These are phyloP conservation scores for Furcasterigmium sp. DNA, from an alignment of 2,329 filamentous ascomycete species.

Conservation along the genomic window DNA sequence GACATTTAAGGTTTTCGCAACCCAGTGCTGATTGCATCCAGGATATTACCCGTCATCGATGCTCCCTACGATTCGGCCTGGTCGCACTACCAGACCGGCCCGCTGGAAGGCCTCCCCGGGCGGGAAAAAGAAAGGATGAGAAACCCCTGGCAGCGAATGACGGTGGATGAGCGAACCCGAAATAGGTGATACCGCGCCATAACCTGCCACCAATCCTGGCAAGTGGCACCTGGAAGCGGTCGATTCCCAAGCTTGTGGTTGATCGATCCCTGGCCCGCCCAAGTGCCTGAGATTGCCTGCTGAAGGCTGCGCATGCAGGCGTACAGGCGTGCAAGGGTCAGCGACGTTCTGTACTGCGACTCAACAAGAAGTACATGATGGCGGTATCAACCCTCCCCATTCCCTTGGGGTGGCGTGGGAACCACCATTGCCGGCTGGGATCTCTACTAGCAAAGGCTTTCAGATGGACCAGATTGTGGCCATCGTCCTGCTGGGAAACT, in stretches of 20 bases:
- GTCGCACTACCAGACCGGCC: neutral
- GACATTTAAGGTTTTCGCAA: neutral
- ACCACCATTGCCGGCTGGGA: no score
- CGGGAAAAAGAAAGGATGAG: neutral
- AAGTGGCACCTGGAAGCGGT: neutral
- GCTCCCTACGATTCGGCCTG: neutral
- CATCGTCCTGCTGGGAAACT: no score
- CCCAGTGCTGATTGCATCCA: neutral
- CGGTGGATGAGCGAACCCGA: neutral
- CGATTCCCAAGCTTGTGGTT: neutral
- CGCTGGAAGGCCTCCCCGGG: constrained; percentile 1
- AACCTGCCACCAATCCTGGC: no score
- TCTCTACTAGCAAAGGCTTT: neutral
- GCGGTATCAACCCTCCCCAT: no score
- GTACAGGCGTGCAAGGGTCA: no score
- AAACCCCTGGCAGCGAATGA: neutral
- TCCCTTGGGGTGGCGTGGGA: no score
- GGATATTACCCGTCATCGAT: neutral
- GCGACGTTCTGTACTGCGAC: no score
- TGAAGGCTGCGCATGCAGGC: neutral
- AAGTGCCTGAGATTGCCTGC: neutral
- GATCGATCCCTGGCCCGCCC: neutral
- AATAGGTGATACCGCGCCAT: neutral
- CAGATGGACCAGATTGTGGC: neutral
- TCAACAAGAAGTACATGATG: no score